phyloP scores from a whole-genome alignment of 176 grass and related monocot species.

The Hyparrhenia diplandra region DNA sequence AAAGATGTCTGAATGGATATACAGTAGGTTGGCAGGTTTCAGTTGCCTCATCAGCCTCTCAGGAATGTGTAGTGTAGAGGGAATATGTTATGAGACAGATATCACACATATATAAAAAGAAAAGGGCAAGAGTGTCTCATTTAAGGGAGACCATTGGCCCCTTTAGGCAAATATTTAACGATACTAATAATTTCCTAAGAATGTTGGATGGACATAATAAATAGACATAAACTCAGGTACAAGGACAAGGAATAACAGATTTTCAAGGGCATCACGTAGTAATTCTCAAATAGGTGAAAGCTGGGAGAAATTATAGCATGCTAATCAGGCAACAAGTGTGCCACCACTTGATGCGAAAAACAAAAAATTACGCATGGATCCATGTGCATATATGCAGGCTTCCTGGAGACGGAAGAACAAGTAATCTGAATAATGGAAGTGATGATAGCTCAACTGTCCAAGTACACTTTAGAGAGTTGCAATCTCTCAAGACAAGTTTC shows the following conservation, averaged over 20 bases:
- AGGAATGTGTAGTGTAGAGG: neutral
- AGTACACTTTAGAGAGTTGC: neutral
- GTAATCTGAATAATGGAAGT: neutral
- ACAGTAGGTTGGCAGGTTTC: neutral
- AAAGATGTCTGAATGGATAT: constrained; percentile 5
- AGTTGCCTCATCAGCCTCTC: neutral
- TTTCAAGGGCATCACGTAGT: neutral
- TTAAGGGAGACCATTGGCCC: neutral
- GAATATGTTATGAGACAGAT: constrained; percentile 11
- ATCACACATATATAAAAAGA: neutral
- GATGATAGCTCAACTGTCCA: neutral
- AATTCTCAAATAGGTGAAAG: neutral
- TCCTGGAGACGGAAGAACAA: neutral
- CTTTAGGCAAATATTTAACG: neutral
- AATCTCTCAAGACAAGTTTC: neutral
- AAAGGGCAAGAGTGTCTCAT: constrained; percentile 4
- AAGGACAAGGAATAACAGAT: constrained; percentile 9
- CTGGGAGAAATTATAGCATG: neutral
- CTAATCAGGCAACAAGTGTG: neutral
- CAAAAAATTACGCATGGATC: too few species aligned
- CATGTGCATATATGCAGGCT: neutral
- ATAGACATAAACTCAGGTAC: neutral
- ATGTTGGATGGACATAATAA: constrained; percentile 12
- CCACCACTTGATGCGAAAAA: too few species aligned
- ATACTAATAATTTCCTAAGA: neutral